Evolutionary conservation across 176 grass and related monocot genomes (phyloP).

Genomic region (Hordeum vulgare): DNA sequence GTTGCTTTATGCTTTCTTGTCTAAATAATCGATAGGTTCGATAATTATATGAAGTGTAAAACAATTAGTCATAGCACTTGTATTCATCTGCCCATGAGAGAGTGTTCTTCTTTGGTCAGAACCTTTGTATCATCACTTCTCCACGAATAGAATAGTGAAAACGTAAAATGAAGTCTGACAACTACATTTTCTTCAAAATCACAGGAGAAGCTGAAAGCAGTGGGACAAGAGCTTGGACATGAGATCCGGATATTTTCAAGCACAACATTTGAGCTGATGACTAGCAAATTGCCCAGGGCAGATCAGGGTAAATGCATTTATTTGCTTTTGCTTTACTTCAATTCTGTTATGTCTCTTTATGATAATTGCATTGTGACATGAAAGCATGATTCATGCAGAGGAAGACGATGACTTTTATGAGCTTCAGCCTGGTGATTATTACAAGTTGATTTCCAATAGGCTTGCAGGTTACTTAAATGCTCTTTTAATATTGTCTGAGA

Average conservation of each 20-base stretch:
- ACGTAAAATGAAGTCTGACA: not conserved
- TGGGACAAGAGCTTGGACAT: slow-evolving; percentile 62
- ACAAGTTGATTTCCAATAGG: slow-evolving; percentile 46
- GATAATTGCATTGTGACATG: not conserved
- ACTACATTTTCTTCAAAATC: slow-evolving; percentile 22
- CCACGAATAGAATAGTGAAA: not conserved
- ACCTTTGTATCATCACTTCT: not conserved
- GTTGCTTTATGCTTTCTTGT: not conserved
- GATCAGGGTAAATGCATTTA: slow-evolving; percentile 42
- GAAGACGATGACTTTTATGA: slow-evolving; percentile 94
- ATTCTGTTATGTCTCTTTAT: not conserved
- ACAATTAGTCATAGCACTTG: not conserved
- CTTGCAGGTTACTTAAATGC: slow-evolving; percentile 45
- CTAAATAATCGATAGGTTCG: not conserved
- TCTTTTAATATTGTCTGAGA: slow-evolving; percentile 9
- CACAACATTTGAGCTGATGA: slow-evolving; percentile 17
- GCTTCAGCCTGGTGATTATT: slow-evolving; percentile 84
- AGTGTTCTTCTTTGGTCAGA: not conserved
- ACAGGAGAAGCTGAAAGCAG: slow-evolving; percentile 65
- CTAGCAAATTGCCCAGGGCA: slow-evolving; percentile 45
- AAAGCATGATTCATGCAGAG: slow-evolving; percentile 45
- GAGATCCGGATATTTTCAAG: slow-evolving; percentile 72
- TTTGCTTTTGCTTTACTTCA: not conserved
- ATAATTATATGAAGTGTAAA: not conserved
- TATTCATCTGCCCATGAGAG: not conserved